Base-by-base conservation (phyloP, 805 yeast genomes). In the Pichia manshurica region DNA sequence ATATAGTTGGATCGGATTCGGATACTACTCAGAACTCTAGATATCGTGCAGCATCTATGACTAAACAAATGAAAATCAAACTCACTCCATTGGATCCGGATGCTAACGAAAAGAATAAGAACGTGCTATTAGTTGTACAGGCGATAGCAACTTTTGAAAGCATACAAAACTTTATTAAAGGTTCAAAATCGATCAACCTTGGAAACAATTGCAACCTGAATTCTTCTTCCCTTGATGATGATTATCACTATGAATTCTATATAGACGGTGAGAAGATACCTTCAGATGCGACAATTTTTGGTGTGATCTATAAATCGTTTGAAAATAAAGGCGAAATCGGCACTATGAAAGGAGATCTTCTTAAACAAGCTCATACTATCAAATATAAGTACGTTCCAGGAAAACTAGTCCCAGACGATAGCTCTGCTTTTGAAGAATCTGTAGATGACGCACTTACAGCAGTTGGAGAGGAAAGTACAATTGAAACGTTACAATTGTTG, bases 211-310 rank as follows among this genome's bases (percentile, higher is more conserved):
- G 50, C 2, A 37, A 44, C 9, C 38, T 49, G 2, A 63, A 57
- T 32, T 35, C 52, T 28, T 48, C 54, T 13, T 56, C 5, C 41
- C 21, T 50, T 22, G 56, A 49, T 9, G 52, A 51, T 13, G 65
- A 65, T 4, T 61, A 51, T 68, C 62, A 71, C 44, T 66, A 82
- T 45, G 84, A 80, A 47, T 87, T 87, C 58, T 65, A 67, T 1
- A 65, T 82, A 12, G 70, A 80, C 52, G 87, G 76, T 4, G 79
- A 78, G 47, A 67, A 63, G 0, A 69, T 86, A 23, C 82, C 87
- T 2, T 69, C 70, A 34, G 86, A 78, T 44, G 78, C 86, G 0
- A 87, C 96, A 0, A 73, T 87, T 2, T 85, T 81, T 63, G 93
- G 93, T 1, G 90, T 88, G 0, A 68, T 84, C 5, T 81, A 79